These are phyloP conservation scores for Psophocarpus tetragonolobus DNA, from an alignment of 306 rosid species.

Conservation along the genomic window DNA sequence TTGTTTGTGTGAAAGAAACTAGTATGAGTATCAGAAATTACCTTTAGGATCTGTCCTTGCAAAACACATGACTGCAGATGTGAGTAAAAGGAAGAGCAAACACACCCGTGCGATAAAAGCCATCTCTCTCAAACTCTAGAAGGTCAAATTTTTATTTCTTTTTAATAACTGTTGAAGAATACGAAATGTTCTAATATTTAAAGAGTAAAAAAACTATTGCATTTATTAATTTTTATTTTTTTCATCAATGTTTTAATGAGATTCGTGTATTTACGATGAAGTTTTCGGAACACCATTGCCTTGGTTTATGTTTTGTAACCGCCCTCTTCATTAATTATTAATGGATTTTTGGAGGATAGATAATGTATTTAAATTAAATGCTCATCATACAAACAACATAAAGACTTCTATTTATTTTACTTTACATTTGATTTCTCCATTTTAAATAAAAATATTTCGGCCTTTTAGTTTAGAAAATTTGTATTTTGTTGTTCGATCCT, in stretches of 20 bases:
- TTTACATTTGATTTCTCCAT: no score
- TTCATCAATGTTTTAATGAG: neutral
- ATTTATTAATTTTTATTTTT: neutral
- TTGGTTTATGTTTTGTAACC: no score
- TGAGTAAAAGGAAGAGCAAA: conserved; percentile 28
- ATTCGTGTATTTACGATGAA: neutral
- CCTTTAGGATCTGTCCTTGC: neutral
- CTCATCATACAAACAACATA: no score
- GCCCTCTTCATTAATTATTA: no score
- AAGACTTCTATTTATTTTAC: no score
- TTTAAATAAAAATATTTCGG: no score
- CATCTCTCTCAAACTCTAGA: conserved; percentile 5
- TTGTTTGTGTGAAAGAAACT: neutral
- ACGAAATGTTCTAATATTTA: neutral
- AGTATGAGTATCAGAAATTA: neutral
- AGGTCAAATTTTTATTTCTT: neutral
- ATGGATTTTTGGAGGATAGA: no score
- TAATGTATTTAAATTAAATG: no score
- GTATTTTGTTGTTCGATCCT: no score
- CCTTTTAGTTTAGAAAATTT: no score
- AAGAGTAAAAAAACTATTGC: neutral
- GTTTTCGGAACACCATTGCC: no score
- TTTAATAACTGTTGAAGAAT: neutral
- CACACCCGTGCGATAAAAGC: neutral
- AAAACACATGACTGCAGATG: neutral